Base-by-base conservation (phyloP, 2,329 filamentous ascomycete genomes). In the Colletotrichum sp. region DNA sequence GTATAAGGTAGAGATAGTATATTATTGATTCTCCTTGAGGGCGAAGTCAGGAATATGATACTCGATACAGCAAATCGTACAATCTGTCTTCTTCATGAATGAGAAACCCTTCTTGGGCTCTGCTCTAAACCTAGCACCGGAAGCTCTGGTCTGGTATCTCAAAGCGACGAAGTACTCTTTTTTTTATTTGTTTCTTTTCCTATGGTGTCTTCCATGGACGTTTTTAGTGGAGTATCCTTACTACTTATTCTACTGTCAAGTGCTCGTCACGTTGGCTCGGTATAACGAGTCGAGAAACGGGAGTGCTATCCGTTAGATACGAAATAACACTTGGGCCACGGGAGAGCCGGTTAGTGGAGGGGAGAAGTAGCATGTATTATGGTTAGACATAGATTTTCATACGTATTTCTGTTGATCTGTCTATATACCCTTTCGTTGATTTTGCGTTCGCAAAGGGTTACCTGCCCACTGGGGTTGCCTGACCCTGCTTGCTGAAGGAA, bases 341-440 rank as follows among this genome's bases (percentile, higher is more conserved):
- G 38, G 18, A 48, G 38, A 21, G 3, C 1, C 5, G 0, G 38
- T 48, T 3, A 48, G 18, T 21, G 1, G 18, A 48, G 43, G 18
- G 43, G 0, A 48, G 43, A 48, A 21, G 0, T 1, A 48, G 3
- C 18, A 21, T 12, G n/a, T 1, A 1, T 21, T 7, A 48, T 48
- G 43, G 18, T 12, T 48, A 13, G 1, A 48, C 0, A 12, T 48
- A n/a, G 1, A 12, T 2, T 12, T 3, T 48, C 9, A 2, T 6
- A 13, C 43, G n/a, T 0, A 48, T 48, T 6, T 48, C 4, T 0
- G 5, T 48, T 48, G 18, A n/a, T 48, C 9, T 5, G 18, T 48
- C 38, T 1, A 12, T 21, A 1, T 12, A 48, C 2, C 43, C 9
- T 21, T 48, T 48, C 18, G 18, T 48, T 21, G 38, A 2, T n/a